Evolutionary conservation across 1,284 basidiomycete species (phyloP).

Genomic region (Cryptococcus sp.): DNA sequence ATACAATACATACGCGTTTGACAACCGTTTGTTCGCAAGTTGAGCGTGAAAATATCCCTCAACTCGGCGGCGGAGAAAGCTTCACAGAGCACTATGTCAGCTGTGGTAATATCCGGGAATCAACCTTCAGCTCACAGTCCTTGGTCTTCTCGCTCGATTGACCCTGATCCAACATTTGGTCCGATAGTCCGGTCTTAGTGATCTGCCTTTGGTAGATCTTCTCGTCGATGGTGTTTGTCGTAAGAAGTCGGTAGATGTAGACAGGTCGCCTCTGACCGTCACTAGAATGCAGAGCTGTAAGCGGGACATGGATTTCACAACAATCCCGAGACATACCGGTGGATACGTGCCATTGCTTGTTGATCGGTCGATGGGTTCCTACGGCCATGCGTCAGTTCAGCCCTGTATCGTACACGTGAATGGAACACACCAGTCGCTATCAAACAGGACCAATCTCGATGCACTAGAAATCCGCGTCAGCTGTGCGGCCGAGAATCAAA

Average conservation of each 20-base stretch:
- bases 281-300: slow-evolving; percentile 53
- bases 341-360: slow-evolving; percentile 97
- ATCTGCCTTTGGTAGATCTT: slow-evolving; percentile 70
- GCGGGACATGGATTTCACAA: slow-evolving; percentile 8
- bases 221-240: slow-evolving; percentile 57
- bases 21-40: slow-evolving; percentile 72
- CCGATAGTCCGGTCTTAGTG: slow-evolving; percentile 83
- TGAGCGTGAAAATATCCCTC: slow-evolving; percentile 85
- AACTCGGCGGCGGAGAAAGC: slow-evolving; percentile 91
- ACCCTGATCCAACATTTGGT: slow-evolving; percentile 57
- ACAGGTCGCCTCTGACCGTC: slow-evolving; percentile 93
- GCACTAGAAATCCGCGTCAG: slow-evolving; percentile 57
- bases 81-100: slow-evolving; percentile 14
- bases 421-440: slow-evolving; percentile 78
- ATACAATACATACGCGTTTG: slow-evolving; percentile 67
- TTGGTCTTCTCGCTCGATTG: slow-evolving; percentile 54
- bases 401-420: slow-evolving; percentile 8
- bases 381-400: neutral
- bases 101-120: slow-evolving; percentile 30
- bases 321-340: slow-evolving; percentile 62
- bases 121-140: slow-evolving; percentile 73
- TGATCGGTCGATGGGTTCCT: slow-evolving; percentile 65
- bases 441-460: slow-evolving; percentile 73
- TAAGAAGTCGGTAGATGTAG: slow-evolving; percentile 90
- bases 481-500: neutral